These are phyloP conservation scores for Podospora bellae-mahoneyi DNA, from an alignment of 495 filamentous ascomycete species.

Conservation along the genomic window DNA sequence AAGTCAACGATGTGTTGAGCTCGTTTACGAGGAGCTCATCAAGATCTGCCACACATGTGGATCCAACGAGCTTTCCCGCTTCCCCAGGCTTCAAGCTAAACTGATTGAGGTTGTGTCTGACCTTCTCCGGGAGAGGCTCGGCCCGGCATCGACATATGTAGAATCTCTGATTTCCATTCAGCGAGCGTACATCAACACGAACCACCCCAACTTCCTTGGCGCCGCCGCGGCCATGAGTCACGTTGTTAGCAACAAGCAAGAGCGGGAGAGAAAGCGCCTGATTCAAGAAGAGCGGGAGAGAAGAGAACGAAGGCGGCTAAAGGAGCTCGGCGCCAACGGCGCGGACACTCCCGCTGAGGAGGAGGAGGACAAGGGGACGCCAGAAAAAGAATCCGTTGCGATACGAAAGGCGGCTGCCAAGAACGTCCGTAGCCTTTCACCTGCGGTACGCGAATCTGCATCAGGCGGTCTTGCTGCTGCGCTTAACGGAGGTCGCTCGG, in stretches of 20 bases:
- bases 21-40: constrained; percentile 98
- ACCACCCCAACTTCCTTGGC: constrained; percentile 97
- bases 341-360: constrained; percentile 68
- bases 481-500: constrained; percentile 63
- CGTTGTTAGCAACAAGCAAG: constrained; percentile 89
- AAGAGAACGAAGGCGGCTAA: constrained; percentile 74
- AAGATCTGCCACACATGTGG: constrained; percentile 99
- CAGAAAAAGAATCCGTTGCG: constrained; percentile 53
- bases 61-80: constrained; percentile 85
- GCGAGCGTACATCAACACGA: constrained; percentile 98
- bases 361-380: constrained; percentile 58
- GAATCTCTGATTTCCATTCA: constrained; percentile 97
- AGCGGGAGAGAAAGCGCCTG: constrained; percentile 78
- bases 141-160: constrained; percentile 84
- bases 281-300: constrained; percentile 79
- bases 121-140: constrained; percentile 85
- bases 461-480: constrained; percentile 60
- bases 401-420: constrained; percentile 51
- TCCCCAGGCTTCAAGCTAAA: constrained; percentile 91
- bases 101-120: constrained; percentile 98
- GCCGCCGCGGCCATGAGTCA: constrained; percentile 97
- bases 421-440: constrained; percentile 72
- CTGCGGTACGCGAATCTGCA: constrained; percentile 61
- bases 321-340: constrained; percentile 79
- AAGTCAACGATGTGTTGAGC: constrained; percentile 92